Percentiles rank a stretch among this genome's conserved stretches.
Conservation (phyloP, 2,329 filamentous ascomycete species). For the Domatiomyces catenatus region DNA sequence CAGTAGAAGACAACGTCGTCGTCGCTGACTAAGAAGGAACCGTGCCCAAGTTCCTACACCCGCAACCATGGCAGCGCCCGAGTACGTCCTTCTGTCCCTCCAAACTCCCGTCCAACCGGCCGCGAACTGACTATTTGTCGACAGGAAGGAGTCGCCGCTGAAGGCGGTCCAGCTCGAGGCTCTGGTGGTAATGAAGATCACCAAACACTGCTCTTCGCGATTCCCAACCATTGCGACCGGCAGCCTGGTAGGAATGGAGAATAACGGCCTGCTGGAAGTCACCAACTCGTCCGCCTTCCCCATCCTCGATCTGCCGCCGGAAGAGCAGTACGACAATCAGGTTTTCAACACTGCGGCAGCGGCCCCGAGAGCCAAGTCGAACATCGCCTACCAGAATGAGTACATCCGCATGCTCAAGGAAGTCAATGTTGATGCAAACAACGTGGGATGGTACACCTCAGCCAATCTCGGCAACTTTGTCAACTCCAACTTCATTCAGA, state of each 20-base stretch:
- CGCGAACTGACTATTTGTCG: constrained; percentile 8
- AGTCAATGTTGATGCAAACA: constrained; percentile 97
- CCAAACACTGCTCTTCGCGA: constrained; percentile 77
- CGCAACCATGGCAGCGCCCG: neutral
- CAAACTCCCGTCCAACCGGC: neutral
- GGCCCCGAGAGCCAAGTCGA: constrained; percentile 82
- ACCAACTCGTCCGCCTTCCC: constrained; percentile 95
- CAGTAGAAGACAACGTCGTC: neutral
- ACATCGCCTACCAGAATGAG: constrained; percentile 75
- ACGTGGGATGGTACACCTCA: constrained; percentile 96
- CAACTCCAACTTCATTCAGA: constrained; percentile 90
- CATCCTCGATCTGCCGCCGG: constrained; percentile 55
- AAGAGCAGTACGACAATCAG: constrained; percentile 53
- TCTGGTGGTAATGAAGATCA: constrained; percentile 94
- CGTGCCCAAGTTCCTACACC: neutral
- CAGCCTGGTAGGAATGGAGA: constrained; percentile 85
- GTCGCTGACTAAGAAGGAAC: neutral
- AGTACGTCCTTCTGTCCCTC: neutral
- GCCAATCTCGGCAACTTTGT: constrained; percentile 98
- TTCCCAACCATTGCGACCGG: constrained; percentile 86
- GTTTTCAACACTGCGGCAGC: constrained; percentile 64
- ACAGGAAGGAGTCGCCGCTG: constrained; percentile 53
- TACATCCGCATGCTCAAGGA: constrained; percentile 96
- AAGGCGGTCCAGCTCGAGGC: constrained; percentile 88
- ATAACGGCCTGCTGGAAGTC: constrained; percentile 63